phyloP scores from a whole-genome alignment of 768 basidiomycete genomes.

The Rhizopogon vinicolor region DNA sequence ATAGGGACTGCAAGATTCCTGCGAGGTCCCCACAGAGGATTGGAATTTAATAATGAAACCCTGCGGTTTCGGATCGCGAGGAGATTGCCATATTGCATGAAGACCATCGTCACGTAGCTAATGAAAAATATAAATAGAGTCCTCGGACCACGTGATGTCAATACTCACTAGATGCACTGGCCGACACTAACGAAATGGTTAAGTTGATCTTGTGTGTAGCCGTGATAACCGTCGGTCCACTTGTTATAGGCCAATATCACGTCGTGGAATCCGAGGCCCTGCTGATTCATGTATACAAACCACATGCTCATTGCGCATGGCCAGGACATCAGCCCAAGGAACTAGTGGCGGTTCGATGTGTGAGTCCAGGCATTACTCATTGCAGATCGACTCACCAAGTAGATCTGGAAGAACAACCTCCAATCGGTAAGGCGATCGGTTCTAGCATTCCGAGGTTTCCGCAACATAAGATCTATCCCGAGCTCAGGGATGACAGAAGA shows the following conservation, averaged over 20 bases:
- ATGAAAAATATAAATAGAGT: neutral
- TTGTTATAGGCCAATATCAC: constrained; percentile 38
- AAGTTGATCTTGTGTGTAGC: constrained; percentile 26
- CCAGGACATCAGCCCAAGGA: constrained; percentile 43
- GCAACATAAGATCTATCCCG: constrained; percentile 36
- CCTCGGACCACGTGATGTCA: neutral
- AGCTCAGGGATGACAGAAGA: neutral
- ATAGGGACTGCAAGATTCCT: constrained; percentile 34
- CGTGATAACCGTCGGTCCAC: constrained; percentile 33
- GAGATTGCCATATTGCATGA: constrained; percentile 39
- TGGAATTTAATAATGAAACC: constrained; percentile 37
- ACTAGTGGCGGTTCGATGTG: constrained; percentile 20
- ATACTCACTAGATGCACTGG: constrained; percentile 41
- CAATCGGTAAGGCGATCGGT: constrained; percentile 47
- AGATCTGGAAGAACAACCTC: constrained; percentile 45
- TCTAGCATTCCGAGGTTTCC: constrained; percentile 45
- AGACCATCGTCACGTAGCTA: constrained; percentile 46
- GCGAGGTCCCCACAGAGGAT: constrained; percentile 44
- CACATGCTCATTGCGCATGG: constrained; percentile 41
- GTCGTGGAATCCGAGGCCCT: constrained; percentile 32
- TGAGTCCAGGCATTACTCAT: neutral
- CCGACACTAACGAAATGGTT: constrained; percentile 33
- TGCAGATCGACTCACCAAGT: constrained; percentile 29
- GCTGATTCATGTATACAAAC: constrained; percentile 33
- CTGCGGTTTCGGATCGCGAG: constrained; percentile 42